Percentiles rank a stretch among this genome's conserved stretches.
phyloP scores from a whole-genome alignment of 352 stramenopile genomes.

The Pythium sp. region DNA sequence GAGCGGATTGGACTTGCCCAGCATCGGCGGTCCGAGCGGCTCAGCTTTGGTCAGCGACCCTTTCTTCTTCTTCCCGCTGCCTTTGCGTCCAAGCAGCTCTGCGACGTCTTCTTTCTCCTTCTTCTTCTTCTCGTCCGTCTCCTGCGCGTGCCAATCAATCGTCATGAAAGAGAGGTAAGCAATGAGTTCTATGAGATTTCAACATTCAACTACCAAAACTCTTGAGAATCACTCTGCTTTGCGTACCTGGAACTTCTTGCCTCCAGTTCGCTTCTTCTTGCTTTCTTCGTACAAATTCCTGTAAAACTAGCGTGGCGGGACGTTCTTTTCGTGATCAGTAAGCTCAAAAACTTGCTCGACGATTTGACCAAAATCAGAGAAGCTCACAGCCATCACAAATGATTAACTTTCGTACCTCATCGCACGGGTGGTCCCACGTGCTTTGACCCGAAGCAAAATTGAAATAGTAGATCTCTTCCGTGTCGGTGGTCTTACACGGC shows the following conservation, averaged over 20 bases:
- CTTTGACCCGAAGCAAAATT: conserved; percentile 91
- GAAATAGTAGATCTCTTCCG: conserved; percentile 96
- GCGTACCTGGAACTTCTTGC: conserved; percentile 36
- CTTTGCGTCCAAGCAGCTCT: conserved; percentile 65
- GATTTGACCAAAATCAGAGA: not conserved
- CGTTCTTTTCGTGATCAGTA: conserved; percentile 5
- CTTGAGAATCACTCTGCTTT: not conserved
- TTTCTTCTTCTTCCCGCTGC: conserved; percentile 62
- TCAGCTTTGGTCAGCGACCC: conserved; percentile 36
- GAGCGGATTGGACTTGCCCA: conserved; percentile 39
- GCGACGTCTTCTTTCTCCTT: conserved; percentile 82
- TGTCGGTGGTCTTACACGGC: conserved; percentile 94
- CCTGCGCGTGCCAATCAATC: conserved; percentile 22
- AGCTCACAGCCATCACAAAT: not conserved
- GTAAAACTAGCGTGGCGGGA: conserved; percentile 68
- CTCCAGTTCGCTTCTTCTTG: conserved; percentile 67
- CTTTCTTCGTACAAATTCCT: conserved; percentile 92
- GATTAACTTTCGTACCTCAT: conserved; percentile 52
- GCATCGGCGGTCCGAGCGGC: conserved; percentile 34
- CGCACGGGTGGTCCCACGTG: conserved; percentile 94
- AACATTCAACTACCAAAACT: not conserved
- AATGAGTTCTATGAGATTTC: not conserved
- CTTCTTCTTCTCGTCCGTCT: conserved; percentile 72
- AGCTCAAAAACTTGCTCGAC: conserved; percentile 1
- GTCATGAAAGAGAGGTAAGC: not conserved